Base-by-base conservation (phyloP, 495 filamentous ascomycete genomes). In the Aspergillus bertholletiae region DNA sequence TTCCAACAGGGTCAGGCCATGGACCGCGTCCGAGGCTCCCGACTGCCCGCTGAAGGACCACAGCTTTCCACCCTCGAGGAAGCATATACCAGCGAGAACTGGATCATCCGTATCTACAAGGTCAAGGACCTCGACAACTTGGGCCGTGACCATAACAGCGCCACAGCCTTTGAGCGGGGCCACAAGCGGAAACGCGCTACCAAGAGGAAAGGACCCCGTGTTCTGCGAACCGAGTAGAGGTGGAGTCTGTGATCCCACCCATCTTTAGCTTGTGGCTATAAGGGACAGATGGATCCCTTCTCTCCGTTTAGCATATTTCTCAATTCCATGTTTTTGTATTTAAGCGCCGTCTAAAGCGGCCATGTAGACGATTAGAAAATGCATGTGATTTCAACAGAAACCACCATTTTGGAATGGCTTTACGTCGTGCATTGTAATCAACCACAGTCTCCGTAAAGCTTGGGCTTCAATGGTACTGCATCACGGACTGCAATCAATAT, bases 71-170 rank as follows among this genome's bases (percentile, higher is more conserved):
- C 86, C 17, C 69, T 99, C 35, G 95, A 97, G 65, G 95, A 99
- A 72, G 95, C 95, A 2, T 99, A 93, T 74, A 99, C 95, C 40
- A 96, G 90, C 61, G 95, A 99, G 80, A 99, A 99, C 80, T 99
- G 95, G 95, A 99, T 99, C 68, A 97, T 99, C 68, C 80, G 95
- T 48, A 97, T 99, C 68, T 99, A 96, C 79, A 99, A 99, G 79
- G 95, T 99, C 65, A 99, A 99, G 75, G 92, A 96, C 61, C 85
- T 97, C 32, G 95, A 99, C 73, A 97, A 97, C 65, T 75, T 99
- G 47, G 94, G 91, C 24, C 82, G 95, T 64, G 91, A 96, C 63
- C 94, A 97, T 72, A 83, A 79, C 26, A 83, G 82, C 48, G 95
- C 90, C 2, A 81, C 84, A 34, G 88, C 90, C 30, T 99, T 97